Base-by-base conservation (phyloP, 2,329 filamentous ascomycete species). In the Colletotrichum zoysiae region DNA sequence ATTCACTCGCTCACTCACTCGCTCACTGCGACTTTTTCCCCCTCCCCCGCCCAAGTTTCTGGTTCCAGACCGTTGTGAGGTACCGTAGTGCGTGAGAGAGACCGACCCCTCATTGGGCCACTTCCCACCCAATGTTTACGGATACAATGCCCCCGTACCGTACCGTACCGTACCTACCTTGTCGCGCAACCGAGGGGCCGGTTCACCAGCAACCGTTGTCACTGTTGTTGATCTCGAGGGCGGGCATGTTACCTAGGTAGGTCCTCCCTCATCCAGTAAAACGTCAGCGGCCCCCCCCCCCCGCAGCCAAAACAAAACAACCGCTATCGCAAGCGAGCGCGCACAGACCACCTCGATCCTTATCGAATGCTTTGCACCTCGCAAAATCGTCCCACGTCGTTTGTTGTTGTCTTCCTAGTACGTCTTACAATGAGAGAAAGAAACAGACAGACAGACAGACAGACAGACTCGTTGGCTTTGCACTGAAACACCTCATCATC, bases 201-300 rank as follows among this genome's bases (percentile, higher is more conserved):
- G 65, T 70, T 72, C 70, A 72, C 70, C 66, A 70, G 70, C 70
- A 72, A 72, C 70, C 70, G 56, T 30, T 23, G 8, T 53, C 56
- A 56, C 51, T 64, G 59, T 51, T 64, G 59, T 69, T 69, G 59
- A 69, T 69, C 65, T 62, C 62, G 48, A 66, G 30, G 30, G 26
- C n/a, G n/a, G n/a, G n/a, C n/a, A n/a, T n/a, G n/a, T n/a, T n/a
- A n/a, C n/a, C n/a, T n/a, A n/a, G n/a, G n/a, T n/a, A n/a, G n/a
- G n/a, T n/a, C n/a, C n/a, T n/a, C n/a, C n/a, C 65, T 40, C 65
- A 65, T 70, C 70, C 70, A 69, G 65, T 71, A 60, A 64, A 69
- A 64, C 53, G 65, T 55, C 69, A 56, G 53, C 69, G 65, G 26
- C 38, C 38, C 26, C 26, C 26, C 26, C 26, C 42, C 51, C 16